A percentile compares a stretch with the other conserved stretches of the same genome.
Conservation (phyloP, 441 rosid species). For the Omphalea diandra region DNA sequence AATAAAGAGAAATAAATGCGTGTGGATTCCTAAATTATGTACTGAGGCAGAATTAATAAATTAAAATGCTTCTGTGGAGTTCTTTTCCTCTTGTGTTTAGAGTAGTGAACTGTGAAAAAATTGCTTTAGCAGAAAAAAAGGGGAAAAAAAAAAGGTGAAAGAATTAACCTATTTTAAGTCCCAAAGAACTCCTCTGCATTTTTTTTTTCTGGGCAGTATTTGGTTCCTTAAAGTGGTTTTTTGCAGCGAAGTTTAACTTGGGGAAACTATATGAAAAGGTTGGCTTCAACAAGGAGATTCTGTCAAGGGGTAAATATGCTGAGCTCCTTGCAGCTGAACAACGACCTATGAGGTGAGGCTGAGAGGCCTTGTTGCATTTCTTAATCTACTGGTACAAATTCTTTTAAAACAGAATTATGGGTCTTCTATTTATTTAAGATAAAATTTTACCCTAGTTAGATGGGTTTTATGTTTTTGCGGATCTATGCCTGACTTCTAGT, state of each 20-base stretch:
- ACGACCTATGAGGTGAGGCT: conserved; percentile 88
- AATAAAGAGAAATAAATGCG: not conserved
- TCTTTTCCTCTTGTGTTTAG: too few relatives aligned
- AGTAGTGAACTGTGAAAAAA: not conserved
- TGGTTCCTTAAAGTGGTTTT: conserved; percentile 15
- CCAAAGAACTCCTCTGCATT: not conserved
- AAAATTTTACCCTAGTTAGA: not conserved
- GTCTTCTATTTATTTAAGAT: conserved; percentile 4
- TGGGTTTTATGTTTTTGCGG: not conserved
- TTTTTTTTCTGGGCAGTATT: conserved; percentile 4
- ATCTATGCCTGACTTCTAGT: not conserved
- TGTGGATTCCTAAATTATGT: not conserved
- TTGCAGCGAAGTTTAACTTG: conserved; percentile 76
- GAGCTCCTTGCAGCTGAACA: conserved; percentile 90
- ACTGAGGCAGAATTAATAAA: not conserved
- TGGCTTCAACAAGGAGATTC: conserved; percentile 90
- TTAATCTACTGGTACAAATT: not conserved
- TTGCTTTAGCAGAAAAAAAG: not conserved
- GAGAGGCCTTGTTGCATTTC: conserved; percentile 23
- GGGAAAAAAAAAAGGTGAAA: not conserved
- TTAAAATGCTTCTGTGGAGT: not conserved
- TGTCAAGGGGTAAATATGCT: conserved; percentile 93
- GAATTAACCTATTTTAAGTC: not conserved
- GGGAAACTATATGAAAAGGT: conserved; percentile 84
- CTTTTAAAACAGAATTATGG: not conserved